Evolutionary conservation across 2,329 filamentous ascomycete genomes (phyloP), one percentile per base, ranked within the genome.

Genomic region (Hypomyces perniciosus): DNA sequence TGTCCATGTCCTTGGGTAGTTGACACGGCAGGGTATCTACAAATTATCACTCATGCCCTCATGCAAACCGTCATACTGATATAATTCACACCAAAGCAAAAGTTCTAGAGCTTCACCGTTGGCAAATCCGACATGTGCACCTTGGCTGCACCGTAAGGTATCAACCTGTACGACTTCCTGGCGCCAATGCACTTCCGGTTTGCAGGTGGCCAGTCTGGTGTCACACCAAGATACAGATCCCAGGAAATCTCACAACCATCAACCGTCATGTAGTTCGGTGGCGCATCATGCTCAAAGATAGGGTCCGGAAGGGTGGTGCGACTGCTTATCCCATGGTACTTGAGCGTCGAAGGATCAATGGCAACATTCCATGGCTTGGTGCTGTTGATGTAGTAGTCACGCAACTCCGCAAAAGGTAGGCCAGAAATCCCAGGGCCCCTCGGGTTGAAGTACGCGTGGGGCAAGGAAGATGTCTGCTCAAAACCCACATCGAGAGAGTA

Each of bases 121-220:
- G 60, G 60, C 43, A 62, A 40, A 30, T 62, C 57, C 7, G 60
- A 57, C 59, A 77, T 74, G 53, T 73, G 73, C 51, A 76, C 57
- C 57, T 72, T 74, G 10, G 73, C 68, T 37, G 68, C 68, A 2
- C 72, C 73, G 60, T 72, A 76, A n/a, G 73, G 74, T 9, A 70
- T 64, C 13, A 76, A 51, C n/a, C 28, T 55, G 27, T 64, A 64
- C 9, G 68, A 58, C 44, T 63, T 60, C n/a, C 57, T 62, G 38
- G 63, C 54, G 0, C 67, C 66, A 3, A 52, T 50, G 28, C 61
- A 62, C 2, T 10, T 57, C 28, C 54, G 45, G 7, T 54, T 42
- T 6, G 12, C 28, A 2, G 61, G 59, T 9, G 57, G 51, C 35
- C 51, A 48, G 34, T 67, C 63, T 35, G 68, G 70, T 8, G 64